Base-by-base conservation (phyloP, 1,139 yeast genomes). In the Magnusiomyces tetraspermus region DNA sequence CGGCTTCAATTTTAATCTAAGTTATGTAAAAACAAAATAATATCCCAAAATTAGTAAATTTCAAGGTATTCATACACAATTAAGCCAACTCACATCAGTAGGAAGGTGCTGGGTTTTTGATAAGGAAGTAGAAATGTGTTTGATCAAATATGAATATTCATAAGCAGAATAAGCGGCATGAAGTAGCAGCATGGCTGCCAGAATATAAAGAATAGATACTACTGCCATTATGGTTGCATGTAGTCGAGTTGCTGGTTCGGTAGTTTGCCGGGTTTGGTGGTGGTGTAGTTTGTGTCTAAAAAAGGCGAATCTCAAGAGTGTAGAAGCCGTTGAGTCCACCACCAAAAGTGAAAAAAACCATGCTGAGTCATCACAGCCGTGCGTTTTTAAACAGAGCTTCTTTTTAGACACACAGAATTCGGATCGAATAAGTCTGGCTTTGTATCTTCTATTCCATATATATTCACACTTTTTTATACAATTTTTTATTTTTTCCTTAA, bases 141-240 rank as follows among this genome's bases (percentile, higher is more conserved):
- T 65, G 46, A 61, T 53, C 49, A 62, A 54, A 46, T 60, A 56
- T 11, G 66, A 62, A 51, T 63, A 63, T 55, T 68, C 72, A 51
- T 65, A 64, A n/a, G 68, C 65, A 19, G 72, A 68, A 52, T 67
- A 68, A 2, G 67, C 66, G 13, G 66, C 55, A 54, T 68, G 72
- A 21, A 61, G 42, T 36, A 68, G 57, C n/a, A 66, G 56, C 45
- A 62, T 40, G 11, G 53, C 55, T 3, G 69, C 63, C 13, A 61
- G 42, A 3, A 55, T 37, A 21, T 59, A 58, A 4, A 59, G 48
- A 22, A 54, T 26, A 13, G 41, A 44, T 23, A 61, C 53, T 2
- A 40, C 17, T 5, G 31, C 30, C 45, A 42, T 42, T 22, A 4
- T 42, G n/a, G n/a, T n/a, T n/a, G n/a, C n/a, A n/a, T n/a, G n/a